Evolutionary conservation across 139 green algal species (phyloP).

Genomic region (Pleodorina starrii): DNA sequence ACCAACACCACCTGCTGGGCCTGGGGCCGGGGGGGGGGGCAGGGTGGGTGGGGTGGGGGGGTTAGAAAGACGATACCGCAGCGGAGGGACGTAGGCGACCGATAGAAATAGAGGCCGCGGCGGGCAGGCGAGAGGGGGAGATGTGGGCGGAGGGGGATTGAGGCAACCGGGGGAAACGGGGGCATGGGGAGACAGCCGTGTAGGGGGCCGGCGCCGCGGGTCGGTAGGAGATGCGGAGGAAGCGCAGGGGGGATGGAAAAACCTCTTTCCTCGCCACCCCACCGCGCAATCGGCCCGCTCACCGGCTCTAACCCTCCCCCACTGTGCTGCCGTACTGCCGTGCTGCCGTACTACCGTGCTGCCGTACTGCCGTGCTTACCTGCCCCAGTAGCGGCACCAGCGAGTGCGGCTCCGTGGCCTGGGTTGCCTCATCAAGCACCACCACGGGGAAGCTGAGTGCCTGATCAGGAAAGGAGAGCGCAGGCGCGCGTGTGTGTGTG

Average conservation of each 20-base stretch:
- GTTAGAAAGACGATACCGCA: not conserved
- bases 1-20: slow-evolving; percentile 79
- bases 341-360: no score
- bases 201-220: no score
- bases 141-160: not conserved
- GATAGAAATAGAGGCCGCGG: no score
- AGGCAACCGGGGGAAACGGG: not conserved
- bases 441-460: slow-evolving; percentile 55
- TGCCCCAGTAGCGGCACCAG: slow-evolving; percentile 84
- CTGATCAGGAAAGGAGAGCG: not conserved
- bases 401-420: slow-evolving; percentile 88
- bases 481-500: no score
- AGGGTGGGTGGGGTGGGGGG: not conserved
- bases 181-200: not conserved
- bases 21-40: not conserved
- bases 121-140: not conserved
- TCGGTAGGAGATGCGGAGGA: no score
- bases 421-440: slow-evolving; percentile 80
- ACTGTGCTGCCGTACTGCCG: no score
- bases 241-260: not conserved
- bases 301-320: no score
- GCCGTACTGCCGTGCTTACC: no score
- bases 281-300: no score
- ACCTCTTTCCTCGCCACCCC: no score
- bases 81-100: no score